Evolutionary conservation across 1,139 yeast genomes (phyloP), one percentile per base, ranked within the genome.

Genomic region (Saccharomyces hybrid): DNA sequence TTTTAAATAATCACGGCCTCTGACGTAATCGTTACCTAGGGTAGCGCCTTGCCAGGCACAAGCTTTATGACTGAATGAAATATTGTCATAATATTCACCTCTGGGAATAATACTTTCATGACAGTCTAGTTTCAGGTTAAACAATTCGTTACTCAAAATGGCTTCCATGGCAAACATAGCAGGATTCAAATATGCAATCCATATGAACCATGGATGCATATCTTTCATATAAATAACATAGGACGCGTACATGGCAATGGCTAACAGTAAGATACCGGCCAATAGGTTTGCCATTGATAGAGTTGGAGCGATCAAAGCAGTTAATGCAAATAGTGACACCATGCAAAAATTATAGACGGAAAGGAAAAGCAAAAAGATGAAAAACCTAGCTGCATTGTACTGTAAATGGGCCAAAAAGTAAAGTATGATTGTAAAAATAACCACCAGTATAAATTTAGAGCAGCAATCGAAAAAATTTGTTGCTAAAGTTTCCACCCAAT

Each of bases 181-280:
- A 1, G 84, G 84, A 61, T 80, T 75, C 53, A 80, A 68, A 62
- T 79, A 80, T 7, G 80, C 76, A 49, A 78, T 75, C 84, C 84
- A 80, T 58, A 76, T 76, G 62, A 79, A 78, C 83, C 83, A 80
- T 46, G 80, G 80, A 55, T 73, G 81, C 83, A 80, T 80, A 13
- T 75, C 71, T 4, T 78, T 76, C 49, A 78, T 64, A 57, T 77
- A 80, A 55, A 80, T 77, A 59, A 80, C 76, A 63, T 78, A 77
- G 48, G 82, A 80, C 34, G 82, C 76, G 63, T 76, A 77, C 62
- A 78, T 71, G 48, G 76, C 73, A 66, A 79, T 68, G 34, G 76
- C 76, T 55, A 77, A 63, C 58, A 79, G 67, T 47, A 76, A 65
- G 14, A 77, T 65, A 50, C 82, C 76, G 5, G 81, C 79, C 11